Percentiles rank a stretch among this genome's conserved stretches.
phyloP scores from a whole-genome alignment of 495 filamentous ascomycete species.

The Neurospora africana region DNA sequence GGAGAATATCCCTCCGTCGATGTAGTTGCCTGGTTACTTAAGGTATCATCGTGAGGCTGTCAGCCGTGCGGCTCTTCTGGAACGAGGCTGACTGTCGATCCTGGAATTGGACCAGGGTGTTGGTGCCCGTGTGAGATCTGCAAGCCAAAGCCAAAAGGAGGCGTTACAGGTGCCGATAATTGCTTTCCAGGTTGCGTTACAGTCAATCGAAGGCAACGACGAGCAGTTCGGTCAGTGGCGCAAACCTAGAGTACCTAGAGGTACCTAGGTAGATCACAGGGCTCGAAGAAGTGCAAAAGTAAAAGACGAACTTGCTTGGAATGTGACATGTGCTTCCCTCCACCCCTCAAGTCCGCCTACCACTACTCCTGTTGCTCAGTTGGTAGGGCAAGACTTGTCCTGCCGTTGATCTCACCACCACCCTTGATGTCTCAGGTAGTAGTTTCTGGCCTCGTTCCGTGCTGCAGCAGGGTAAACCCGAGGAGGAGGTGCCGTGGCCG shows the following conservation, averaged over 20 bases:
- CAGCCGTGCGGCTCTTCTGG: no score
- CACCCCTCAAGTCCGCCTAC: neutral
- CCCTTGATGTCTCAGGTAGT: neutral
- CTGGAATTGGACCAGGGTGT: no score
- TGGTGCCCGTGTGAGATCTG: no score
- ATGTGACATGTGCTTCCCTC: neutral
- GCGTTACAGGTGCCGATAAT: neutral
- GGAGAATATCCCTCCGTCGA: no score
- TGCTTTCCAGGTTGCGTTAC: neutral
- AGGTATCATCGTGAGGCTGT: no score
- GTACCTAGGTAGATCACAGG: neutral
- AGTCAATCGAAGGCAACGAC: neutral
- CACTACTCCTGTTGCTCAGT: neutral
- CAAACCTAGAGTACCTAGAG: no score
- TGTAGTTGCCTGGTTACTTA: no score
- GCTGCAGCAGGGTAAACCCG: neutral
- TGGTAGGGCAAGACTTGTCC: neutral
- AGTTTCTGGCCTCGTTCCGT: neutral
- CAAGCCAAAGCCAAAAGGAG: neutral
- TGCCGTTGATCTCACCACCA: neutral
- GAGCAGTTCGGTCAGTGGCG: neutral
- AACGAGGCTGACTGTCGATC: no score
- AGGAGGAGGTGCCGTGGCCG: neutral
- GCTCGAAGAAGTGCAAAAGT: neutral
- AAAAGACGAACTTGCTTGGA: neutral